Evolutionary conservation across 2,329 filamentous ascomycete species (phyloP), one percentile per base, ranked within the genome.

Genomic region (Leptographium lundbergii): DNA sequence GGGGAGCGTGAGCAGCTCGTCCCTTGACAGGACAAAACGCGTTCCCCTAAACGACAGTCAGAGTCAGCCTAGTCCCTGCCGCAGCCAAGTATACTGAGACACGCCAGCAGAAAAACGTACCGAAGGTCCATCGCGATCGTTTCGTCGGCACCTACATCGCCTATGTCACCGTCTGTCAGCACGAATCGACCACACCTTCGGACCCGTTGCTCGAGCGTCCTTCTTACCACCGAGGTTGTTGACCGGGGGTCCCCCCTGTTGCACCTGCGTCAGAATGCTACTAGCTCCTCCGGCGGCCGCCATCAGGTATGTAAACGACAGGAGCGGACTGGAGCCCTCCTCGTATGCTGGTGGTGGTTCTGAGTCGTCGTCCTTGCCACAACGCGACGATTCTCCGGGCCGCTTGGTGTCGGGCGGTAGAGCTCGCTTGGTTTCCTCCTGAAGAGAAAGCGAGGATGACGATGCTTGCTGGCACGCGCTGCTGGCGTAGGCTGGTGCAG

Each of bases 231-330:
- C 90, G 62, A 97, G 79, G 59, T 89, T 88, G 73, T 94, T 95
- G 66, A 96, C 84, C 45, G 91, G 88, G 67, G 91, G 88, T 56
- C 88, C 91, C 65, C 88, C 88, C 75, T 99, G 94, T 71, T 95
- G 91, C 67, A 99, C 94, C 77, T 99, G 94, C 74, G 94, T 99
- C 76, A 99, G 95, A 71, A 99, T 96, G 82, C 94, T 97, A 77
- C 91, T 87, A 67, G 91, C 89, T 77, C 91, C 92, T 80, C 92
- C 92, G 75, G 92, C 91, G 72, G 91, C 89, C 75, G 94, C 91
- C 94, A 99, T 99, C 72, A 96, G 84, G 82, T 95, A 99, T 67
- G 88, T 86, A 70, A 99, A 99, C 60, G 90, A 89, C 62, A 88
- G 82, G 71, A 99, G 84, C 63, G 94, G 94, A 77, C 90, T 96